Base-by-base conservation (phyloP, 805 yeast genomes). In the Grigorovia humatica region DNA sequence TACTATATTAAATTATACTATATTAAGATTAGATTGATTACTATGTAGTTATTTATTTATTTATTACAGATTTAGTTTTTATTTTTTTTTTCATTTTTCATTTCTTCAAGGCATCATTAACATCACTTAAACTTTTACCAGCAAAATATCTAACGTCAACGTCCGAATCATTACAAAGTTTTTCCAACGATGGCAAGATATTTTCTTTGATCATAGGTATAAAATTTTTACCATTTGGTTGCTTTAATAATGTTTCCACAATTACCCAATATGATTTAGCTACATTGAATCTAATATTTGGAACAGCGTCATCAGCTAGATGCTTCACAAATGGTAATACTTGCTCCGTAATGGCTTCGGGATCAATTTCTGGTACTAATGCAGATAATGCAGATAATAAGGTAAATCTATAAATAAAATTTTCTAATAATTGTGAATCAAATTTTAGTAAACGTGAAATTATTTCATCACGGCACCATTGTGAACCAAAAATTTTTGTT, bases 201-300 rank as follows among this genome's bases (percentile, higher is more conserved):
- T 80, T 76, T 20, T 70, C 68, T 43, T 71, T 63, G 30, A 83
- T 74, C 46, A 78, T 61, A n/a, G 68, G 62, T 6, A 54, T 53
- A 38, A 66, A 60, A 44, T 59, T 62, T 42, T 57, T 52, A 18
- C 55, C 51, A 20, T 54, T 56, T 38, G 55, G 58, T 51, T 64
- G 67, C 48, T 67, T 66, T 46, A 60, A 57, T 53, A 86, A 70
- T 15, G 81, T 73, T 61, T 80, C 78, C 7, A 81, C 81, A 38
- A 85, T 74, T 27, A 75, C 71, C 44, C 79, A 76, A 63, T 85
- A 81, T 15, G 95, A 79, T 69, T 88, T 89, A 29, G 99, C 97
- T 55, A 86, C 89, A 70, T 90, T 93, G 73, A 93, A 93, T 64
- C 97, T 79, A 56, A 93, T 90, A 68, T 93, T 93, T 60, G 99